Evolutionary conservation across 345 rosid species (phyloP), one percentile per base, ranked within the genome.

Genomic region (Ceriops zippeliana): DNA sequence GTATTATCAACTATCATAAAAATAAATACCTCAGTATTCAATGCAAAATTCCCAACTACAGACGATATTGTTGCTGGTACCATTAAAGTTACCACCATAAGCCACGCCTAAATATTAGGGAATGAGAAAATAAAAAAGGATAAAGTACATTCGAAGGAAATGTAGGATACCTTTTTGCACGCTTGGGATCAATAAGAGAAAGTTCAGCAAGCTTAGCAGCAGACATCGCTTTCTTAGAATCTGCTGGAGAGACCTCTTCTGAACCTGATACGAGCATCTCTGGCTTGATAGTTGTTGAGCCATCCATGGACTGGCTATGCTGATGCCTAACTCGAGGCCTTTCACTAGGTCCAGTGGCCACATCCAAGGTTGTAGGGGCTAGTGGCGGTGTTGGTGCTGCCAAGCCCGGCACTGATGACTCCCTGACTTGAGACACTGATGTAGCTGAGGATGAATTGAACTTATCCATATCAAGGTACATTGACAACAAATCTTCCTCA

Each of bases 161-260:
- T 46, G 30, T 1, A 10, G 5, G n/a, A 56, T 77, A 95, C 99
- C 99, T 90, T 80, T 92, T 92, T 10, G 99, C 99, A 34, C 97
- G 97, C 77, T 86, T 96, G 37, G 99, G 99, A 77, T 96, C 99
- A 42, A 87, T 73, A 58, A 89, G 90, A 61, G 99, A 97, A 76
- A 96, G 98, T 85, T 96, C 98, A 54, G 99, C 95, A 78, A 96
- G 98, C 85, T 96, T 90, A 65, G 96, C 80, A 74, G 97, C 89
- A 56, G 99, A 90, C 73, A 90, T 78, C 10, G 92, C 86, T 75
- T 96, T 96, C 89, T 90, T 96, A 67, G 85, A 58, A 78, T 92
- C 96, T 61, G 81, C 78, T 0, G 64, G 20, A 24, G 87, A 76
- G 17, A 56, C 80, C 20, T 86, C 98, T 52, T 90, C 95, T 5